Conservation (phyloP, 1,284 basidiomycete species). For the Microbotryum violaceum region DNA sequence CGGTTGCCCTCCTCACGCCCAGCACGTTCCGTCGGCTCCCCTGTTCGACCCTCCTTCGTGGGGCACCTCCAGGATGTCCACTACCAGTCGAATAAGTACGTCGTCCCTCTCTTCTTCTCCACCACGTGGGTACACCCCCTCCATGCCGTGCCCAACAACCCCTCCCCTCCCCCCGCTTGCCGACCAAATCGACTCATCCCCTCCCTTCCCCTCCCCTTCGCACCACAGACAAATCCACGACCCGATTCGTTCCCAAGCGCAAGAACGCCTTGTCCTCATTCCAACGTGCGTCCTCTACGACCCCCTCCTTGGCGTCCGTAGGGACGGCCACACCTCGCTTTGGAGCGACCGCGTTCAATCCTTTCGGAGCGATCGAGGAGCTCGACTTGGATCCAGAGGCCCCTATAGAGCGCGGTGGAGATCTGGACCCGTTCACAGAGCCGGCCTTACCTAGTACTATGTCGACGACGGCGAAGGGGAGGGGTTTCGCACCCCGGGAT, state of each 20-base stretch:
- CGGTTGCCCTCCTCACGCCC: no score
- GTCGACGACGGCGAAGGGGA: neutral
- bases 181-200: neutral
- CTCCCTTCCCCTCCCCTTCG: neutral
- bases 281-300: constrained; percentile 33
- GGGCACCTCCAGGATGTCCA: constrained; percentile 12
- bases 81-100: constrained; percentile 20
- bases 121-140: no score
- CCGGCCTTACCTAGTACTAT: neutral
- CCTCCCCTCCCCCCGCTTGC: no score
- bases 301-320: constrained; percentile 1
- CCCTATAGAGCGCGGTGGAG: neutral
- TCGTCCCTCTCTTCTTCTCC: neutral
- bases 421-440: neutral
- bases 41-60: no score
- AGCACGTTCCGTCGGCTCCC: no score
- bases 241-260: constrained; percentile 78
- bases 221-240: constrained; percentile 45
- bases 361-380: neutral
- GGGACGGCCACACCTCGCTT: neutral
- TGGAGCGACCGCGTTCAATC: neutral
- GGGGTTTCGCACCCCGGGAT: no score
- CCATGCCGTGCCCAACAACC: no score
- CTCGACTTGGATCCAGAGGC: neutral
- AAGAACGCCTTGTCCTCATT: constrained; percentile 45